These are phyloP conservation scores for Paramecium pentaurelia DNA, from an alignment of 73 alveolate genomes.

Conservation along the genomic window DNA sequence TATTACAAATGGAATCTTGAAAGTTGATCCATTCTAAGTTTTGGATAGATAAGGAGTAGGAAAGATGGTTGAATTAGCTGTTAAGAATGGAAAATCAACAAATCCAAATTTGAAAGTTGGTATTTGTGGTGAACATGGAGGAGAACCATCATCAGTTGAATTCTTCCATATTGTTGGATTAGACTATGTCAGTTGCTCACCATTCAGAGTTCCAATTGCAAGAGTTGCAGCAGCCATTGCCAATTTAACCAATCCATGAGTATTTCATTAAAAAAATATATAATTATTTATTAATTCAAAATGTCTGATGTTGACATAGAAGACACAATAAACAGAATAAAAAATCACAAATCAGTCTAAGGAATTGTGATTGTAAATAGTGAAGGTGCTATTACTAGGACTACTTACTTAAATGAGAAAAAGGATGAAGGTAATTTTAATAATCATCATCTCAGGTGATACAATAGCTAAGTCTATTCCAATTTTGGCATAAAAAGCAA, in stretches of 20 bases:
- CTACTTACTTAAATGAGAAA: background rate
- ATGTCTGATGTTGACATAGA: conserved; percentile 30
- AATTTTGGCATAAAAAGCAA: conserved; percentile 78
- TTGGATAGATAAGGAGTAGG: conserved; percentile 80
- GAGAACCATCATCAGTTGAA: conserved; percentile 74
- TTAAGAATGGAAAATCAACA: conserved; percentile 60
- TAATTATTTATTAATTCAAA: background rate
- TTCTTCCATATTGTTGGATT: conserved; percentile 71
- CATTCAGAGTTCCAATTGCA: conserved; percentile 81
- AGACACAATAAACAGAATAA: conserved; percentile 29
- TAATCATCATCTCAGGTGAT: background rate
- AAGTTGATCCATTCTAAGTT: conserved; percentile 72
- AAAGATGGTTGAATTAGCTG: conserved; percentile 69
- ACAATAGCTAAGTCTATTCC: conserved; percentile 56
- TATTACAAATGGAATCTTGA: conserved; percentile 64
- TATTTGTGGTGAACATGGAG: conserved; percentile 88
- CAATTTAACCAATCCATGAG: background rate
- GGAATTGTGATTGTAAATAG: background rate
- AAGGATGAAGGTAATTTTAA: background rate
- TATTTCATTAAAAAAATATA: background rate
- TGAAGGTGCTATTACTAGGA: conserved; percentile 24
- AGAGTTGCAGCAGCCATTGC: conserved; percentile 81
- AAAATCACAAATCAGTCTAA: conserved; percentile 37
- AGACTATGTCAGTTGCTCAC: conserved; percentile 81
- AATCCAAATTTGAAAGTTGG: conserved; percentile 70